phyloP scores from a whole-genome alignment of 768 basidiomycete genomes.

The Tephrocybe sp. region DNA sequence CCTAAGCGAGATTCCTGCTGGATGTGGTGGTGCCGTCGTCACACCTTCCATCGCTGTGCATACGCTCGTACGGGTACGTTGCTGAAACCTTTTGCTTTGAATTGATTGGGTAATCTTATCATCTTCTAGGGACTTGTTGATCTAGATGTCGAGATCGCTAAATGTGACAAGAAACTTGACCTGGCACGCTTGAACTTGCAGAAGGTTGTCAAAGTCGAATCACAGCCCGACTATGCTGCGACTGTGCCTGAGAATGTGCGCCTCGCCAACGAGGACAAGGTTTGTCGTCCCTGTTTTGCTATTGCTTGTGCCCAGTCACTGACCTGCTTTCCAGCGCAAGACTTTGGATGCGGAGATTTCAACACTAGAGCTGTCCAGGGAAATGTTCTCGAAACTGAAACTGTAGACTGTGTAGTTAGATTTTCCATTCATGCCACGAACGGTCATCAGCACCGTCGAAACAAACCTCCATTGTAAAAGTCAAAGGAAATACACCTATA shows the following conservation, averaged over 20 bases:
- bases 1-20: constrained; percentile 72
- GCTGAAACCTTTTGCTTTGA: background rate
- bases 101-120: background rate
- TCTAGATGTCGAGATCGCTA: constrained; percentile 82
- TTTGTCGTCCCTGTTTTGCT: constrained; percentile 30
- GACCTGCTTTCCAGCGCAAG: constrained; percentile 50
- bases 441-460: background rate
- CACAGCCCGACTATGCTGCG: constrained; percentile 73
- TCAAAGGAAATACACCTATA: too few relatives aligned
- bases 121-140: constrained; percentile 80
- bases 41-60: constrained; percentile 74
- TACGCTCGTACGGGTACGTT: constrained; percentile 78
- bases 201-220: constrained; percentile 74
- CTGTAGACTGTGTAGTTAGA: too few relatives aligned
- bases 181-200: constrained; percentile 66
- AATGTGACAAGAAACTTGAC: constrained; percentile 88
- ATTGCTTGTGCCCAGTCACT: constrained; percentile 4
- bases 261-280: constrained; percentile 78
- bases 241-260: constrained; percentile 82
- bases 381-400: constrained; percentile 74
- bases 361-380: constrained; percentile 66
- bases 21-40: constrained; percentile 85
- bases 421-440: too few relatives aligned
- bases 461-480: too few relatives aligned
- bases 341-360: constrained; percentile 80